Evolutionary conservation across 768 basidiomycete genomes (phyloP).

Genomic region (Tricholoma flavovirens): DNA sequence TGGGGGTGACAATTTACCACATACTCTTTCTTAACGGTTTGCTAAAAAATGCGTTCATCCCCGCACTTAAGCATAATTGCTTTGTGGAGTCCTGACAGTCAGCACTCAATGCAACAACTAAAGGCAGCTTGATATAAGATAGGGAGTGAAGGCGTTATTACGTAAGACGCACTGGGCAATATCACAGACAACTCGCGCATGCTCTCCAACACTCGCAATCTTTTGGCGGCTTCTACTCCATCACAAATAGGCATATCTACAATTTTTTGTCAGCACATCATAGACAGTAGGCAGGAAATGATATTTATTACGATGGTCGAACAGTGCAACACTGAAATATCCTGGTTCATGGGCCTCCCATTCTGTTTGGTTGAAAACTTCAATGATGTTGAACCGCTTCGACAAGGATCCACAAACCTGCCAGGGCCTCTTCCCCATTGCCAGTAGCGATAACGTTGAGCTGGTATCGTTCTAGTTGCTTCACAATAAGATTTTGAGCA

Average conservation of each 20-base stretch:
- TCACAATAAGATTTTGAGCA: conserved; percentile 60
- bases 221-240: conserved; percentile 69
- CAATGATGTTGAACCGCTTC: not conserved
- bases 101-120: conserved; percentile 69
- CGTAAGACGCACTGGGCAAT: conserved; percentile 47
- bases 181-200: conserved; percentile 44
- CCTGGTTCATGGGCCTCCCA: conserved; percentile 67
- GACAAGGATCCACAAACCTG: conserved; percentile 27
- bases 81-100: conserved; percentile 77
- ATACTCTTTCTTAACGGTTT: conserved; percentile 63
- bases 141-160: not conserved
- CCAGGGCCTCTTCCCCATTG: conserved; percentile 64
- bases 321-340: conserved; percentile 63
- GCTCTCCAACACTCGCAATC: conserved; percentile 52
- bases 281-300: not conserved
- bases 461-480: conserved; percentile 58
- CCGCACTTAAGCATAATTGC: conserved; percentile 68
- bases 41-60: conserved; percentile 73
- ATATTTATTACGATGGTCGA: conserved; percentile 60
- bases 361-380: conserved; percentile 28
- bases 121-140: not conserved
- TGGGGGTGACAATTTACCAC: conserved; percentile 4
- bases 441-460: conserved; percentile 56
- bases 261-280: not conserved
- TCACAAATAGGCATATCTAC: conserved; percentile 77